A percentile compares a stretch with the other conserved stretches of the same genome.
Evolutionary conservation across 805 yeast species (phyloP).

Genomic region (Danielia oregonensis): DNA sequence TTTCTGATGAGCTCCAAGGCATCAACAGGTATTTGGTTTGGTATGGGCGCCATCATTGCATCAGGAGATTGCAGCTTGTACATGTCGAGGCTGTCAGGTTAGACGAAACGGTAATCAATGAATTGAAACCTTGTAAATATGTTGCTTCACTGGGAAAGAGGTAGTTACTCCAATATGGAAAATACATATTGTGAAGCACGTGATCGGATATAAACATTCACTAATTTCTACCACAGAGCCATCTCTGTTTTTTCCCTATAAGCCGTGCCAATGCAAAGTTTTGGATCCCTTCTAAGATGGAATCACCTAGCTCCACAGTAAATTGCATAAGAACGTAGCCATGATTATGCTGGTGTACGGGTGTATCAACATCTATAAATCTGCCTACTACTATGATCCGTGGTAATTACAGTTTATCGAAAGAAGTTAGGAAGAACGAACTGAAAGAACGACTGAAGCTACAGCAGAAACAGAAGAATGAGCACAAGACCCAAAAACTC

Average conservation of each 20-base stretch:
- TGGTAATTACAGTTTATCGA: constrained; percentile 32
- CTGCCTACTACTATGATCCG: constrained; percentile 23
- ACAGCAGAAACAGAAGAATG: constrained; percentile 35
- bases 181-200: not conserved
- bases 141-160: no score
- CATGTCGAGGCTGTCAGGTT: no score
- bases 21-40: constrained; percentile 34
- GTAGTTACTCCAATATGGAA: no score
- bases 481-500: constrained; percentile 23
- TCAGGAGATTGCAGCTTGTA: not conserved
- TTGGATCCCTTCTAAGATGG: no score
- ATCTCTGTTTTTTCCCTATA: no score
- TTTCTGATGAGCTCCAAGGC: constrained; percentile 39
- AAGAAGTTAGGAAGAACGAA: constrained; percentile 35
- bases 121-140: no score
- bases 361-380: no score
- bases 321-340: no score
- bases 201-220: not conserved
- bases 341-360: no score
- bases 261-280: no score
- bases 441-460: constrained; percentile 31
- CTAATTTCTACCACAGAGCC: not conserved
- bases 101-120: no score
- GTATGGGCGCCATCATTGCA: constrained; percentile 38
- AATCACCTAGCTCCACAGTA: no score